phyloP scores from a whole-genome alignment of 257 asterid genomes.

The Euphrasia confusa region DNA sequence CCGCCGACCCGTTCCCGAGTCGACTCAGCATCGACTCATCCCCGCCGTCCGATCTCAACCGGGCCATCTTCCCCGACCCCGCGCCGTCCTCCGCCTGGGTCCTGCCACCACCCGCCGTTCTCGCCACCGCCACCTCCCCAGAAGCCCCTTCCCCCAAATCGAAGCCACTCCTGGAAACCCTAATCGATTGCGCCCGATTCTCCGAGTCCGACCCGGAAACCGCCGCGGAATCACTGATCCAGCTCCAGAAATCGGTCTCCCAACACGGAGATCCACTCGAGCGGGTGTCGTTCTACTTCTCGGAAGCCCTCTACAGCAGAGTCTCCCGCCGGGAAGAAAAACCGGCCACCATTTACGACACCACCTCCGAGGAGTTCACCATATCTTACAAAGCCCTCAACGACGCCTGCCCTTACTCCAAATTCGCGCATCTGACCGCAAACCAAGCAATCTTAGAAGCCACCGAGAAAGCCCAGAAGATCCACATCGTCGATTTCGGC shows the following conservation, averaged over 20 bases:
- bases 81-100: slow-evolving; percentile 40
- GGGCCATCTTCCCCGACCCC: slow-evolving; percentile 49
- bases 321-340: slow-evolving; percentile 32
- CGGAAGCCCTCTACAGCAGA: slow-evolving; percentile 62
- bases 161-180: slow-evolving; percentile 50
- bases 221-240: slow-evolving; percentile 54
- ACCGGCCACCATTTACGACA: slow-evolving; percentile 26
- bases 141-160: slow-evolving; percentile 31
- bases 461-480: slow-evolving; percentile 50
- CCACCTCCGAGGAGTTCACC: slow-evolving; percentile 67
- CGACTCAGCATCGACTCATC: slow-evolving; percentile 47
- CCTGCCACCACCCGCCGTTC: slow-evolving; percentile 24
- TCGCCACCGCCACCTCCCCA: slow-evolving; percentile 33
- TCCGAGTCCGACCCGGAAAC: slow-evolving; percentile 58
- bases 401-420: slow-evolving; percentile 93
- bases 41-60: slow-evolving; percentile 60
- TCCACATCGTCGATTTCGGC: slow-evolving; percentile 91
- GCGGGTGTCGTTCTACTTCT: slow-evolving; percentile 72
- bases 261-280: slow-evolving; percentile 65
- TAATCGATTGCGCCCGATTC: slow-evolving; percentile 62
- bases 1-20: slow-evolving; percentile 63
- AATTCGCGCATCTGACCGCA: slow-evolving; percentile 85
- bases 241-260: slow-evolving; percentile 53
- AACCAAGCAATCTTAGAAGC: slow-evolving; percentile 93
- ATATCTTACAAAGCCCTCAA: slow-evolving; percentile 66